Base-by-base conservation (phyloP, 495 filamentous ascomycete genomes). In the Aeminium ludgeri region DNA sequence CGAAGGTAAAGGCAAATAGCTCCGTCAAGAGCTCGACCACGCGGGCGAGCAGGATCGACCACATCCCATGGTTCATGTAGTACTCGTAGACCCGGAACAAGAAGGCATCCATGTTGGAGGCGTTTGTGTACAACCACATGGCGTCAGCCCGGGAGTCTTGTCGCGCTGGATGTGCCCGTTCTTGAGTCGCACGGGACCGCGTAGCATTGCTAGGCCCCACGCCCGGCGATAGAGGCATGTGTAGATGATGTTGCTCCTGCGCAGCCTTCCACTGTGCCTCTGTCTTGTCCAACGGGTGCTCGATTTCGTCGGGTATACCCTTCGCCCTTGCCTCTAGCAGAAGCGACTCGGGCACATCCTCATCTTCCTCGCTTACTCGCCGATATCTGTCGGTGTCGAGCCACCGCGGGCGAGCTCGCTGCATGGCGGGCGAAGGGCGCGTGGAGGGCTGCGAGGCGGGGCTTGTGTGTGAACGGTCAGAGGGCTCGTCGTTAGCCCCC, bases 121-220 rank as follows among this genome's bases (percentile, higher is more conserved):
- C 82, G 53, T 94, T 95, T 42, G 82, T 81, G 85, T 89, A 97
- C 55, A 78, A 77, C 80, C 86, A 96, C 70, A 93, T 77, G 2
- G 89, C 87, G 58, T 76, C 82, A 51, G 86, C 76, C 59, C 78
- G 81, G 10, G 79, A 77, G 52, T 77, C 74, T 28, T 66, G 23
- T 31, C 40, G 46, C 13, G 30, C 2, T 10, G 32, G 2, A 2
- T 7, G 6, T 27, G 42, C 36, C 28, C 38, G 2, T 30, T 17
- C 12, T 34, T 36, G n/a, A 17, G 12, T 17, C 20, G 33, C 13
- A 15, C 46, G 45, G 15, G 48, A 3, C 8, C 23, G 23, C 8
- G 23, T 3, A 25, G 4, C 23, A 25, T 25, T 8, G 23, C 23
- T 25, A 25, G 23, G 23, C 23, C 23, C 23, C 8, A 4, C 23